Evolutionary conservation across 208 protist genomes (phyloP), one percentile per base, ranked within the genome.

Genomic region (Trypanosoma lewisi): DNA sequence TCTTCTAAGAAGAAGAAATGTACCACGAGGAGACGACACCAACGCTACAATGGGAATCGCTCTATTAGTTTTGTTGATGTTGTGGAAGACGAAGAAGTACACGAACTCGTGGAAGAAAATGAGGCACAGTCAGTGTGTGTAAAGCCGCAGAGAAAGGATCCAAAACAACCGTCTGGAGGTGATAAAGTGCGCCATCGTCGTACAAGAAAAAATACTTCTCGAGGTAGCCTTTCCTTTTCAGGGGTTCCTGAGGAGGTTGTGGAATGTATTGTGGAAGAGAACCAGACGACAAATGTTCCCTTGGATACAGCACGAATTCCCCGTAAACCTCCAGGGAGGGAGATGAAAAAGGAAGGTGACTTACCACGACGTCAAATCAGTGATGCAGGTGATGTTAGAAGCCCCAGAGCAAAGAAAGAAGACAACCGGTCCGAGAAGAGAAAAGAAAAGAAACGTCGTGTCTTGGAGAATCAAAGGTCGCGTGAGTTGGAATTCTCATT

Each of bases 21-120:
- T 19, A 37, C 36, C 25, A 59, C 54, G 30, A 81, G 65, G 60
- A 78, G 71, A 42, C 70, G 74, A 7, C 77, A 65, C 17, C 34
- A 17, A 57, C 34, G 30, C 33, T 55, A 57, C 42, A 45, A 34
- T 41, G 77, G 75, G 56, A 78, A 75, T 56, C 75, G 82, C 52
- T 85, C 73, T 1, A 82, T 78, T 70, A 81, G 64, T 47, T 85
- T 88, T 48, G 48, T 74, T 12, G 75, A 88, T 9, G 57, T 88
- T 11, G 25, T 54, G 6, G 11, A 77, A 19, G 75, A 74, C 3
- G 48, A 52, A 33, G 21, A 21, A 11, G 31, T 34, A 33, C 16
- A 31, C 0, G 65, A 52, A 36, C 9, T 63, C 2, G 2, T 54
- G 19, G 64, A 70, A 34, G 30, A 42, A 0, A 2, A 57, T 14